Conservation (phyloP, 441 rosid species). For the Metrosideros polymorpha region DNA sequence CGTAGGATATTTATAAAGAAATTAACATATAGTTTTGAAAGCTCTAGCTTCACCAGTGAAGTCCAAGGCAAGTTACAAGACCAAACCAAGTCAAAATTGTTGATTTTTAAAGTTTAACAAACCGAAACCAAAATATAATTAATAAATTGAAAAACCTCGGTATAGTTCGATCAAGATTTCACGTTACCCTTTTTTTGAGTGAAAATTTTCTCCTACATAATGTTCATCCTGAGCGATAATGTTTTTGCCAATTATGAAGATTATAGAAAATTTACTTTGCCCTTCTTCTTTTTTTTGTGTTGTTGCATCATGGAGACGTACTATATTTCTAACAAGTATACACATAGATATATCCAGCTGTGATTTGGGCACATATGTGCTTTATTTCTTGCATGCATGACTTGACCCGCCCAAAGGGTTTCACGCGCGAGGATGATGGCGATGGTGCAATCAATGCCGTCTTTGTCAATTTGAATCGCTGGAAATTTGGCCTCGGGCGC, state of each 20-base stretch:
- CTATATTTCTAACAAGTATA: not conserved
- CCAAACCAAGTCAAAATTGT: fast-evolving
- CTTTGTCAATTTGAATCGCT: not conserved
- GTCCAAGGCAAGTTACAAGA: not conserved
- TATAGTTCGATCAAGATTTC: not conserved
- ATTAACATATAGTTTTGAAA: not conserved
- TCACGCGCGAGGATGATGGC: not conserved
- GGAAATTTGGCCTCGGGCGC: not conserved
- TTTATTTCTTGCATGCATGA: not conserved
- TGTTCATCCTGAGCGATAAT: not conserved
- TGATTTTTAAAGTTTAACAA: not conserved
- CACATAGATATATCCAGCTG: not conserved
- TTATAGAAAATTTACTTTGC: not conserved
- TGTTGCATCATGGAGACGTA: not conserved
- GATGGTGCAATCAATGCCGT: not conserved
- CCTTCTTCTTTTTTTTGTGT: not conserved
- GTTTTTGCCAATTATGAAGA: not conserved
- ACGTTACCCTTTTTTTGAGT: not conserved
- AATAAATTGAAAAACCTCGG: not conserved
- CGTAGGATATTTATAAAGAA: not conserved
- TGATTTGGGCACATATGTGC: not conserved
- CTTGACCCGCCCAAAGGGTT: not conserved
- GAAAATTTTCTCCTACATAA: not conserved
- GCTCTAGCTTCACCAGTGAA: not conserved
- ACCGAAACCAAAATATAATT: not conserved